Conservation (phyloP, 164 flowering plant species). For the Saururus chinensis region DNA sequence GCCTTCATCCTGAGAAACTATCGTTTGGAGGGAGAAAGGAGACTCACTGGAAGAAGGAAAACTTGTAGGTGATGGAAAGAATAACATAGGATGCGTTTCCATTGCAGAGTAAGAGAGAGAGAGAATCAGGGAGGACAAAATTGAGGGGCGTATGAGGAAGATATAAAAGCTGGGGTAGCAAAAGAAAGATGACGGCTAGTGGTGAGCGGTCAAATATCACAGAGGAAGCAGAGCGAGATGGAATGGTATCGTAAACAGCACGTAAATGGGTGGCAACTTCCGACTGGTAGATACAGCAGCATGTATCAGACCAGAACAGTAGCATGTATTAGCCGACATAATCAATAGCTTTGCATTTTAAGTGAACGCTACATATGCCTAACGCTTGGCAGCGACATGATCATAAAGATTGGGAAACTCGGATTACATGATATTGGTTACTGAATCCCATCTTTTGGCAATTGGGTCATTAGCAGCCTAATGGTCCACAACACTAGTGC, state of each 20-base stretch:
- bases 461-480: no score
- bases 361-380: no score
- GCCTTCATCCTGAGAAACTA: constrained; percentile 2
- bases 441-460: no score
- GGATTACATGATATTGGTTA: no score
- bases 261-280: not conserved
- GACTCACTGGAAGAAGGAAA: not conserved
- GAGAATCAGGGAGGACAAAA: not conserved
- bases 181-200: not conserved
- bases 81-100: not conserved
- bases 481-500: no score
- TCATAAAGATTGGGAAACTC: no score
- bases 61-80: not conserved
- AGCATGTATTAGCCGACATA: no score
- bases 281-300: not conserved
- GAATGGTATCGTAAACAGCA: not conserved
- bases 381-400: no score
- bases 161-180: not conserved
- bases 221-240: not conserved
- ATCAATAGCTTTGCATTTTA: no score
- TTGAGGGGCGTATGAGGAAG: not conserved
- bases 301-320: no score
- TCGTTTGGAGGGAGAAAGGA: not conserved
- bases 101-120: not conserved
- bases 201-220: not conserved